Base-by-base conservation (phyloP, 805 yeast genomes). In the Pichia insulana region DNA sequence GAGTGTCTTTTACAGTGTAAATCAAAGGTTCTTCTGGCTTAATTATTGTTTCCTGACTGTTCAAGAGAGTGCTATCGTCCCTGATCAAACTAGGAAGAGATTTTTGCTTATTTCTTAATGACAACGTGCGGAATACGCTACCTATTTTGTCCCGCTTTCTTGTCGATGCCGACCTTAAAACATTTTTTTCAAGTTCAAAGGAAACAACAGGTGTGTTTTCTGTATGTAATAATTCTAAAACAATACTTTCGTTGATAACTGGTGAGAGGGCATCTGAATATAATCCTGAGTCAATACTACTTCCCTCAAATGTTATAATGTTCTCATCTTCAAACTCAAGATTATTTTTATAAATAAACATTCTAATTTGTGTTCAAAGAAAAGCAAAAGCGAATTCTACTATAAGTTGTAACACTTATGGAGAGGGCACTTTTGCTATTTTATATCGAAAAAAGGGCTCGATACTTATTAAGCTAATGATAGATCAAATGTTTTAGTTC, bases 251-350 rank as follows among this genome's bases (percentile, higher is more conserved):
- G 27, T 37, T 17, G n/a, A 41, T 18, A 11, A 18, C 30, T 3
- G 44, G 44, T 6, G 44, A 31, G 17, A 19, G 5, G 8, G 30
- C 15, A 3, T 16, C 16, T 10, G 40, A 25, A 11, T 31, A 12
- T 7, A 38, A 18, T 19, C 20, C 39, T 3, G 40, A 41, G 17
- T 36, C 19, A 8, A 41, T 32, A 33, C 43, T 41, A 2, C 31
- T 34, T 12, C 39, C 31, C 19, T 41, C 43, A 15, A 36, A 16
- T 7, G 35, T 15, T 3, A 36, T 31, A 10, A 36, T 36, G 11
- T 36, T 30, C 1, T 20, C 25, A 32, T 31, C 33, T n/a, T 31
- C 34, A 7, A 11, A 15, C 4, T 37, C 35, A 8, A 37, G 12
- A 20, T 37, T 26, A 9, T 19, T 9, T n/a, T 27, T 40, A n/a